Percentiles rank a stretch among this genome's conserved stretches.
These are phyloP conservation scores for Chaetomiaceae sp. DNA, from an alignment of 2,329 filamentous ascomycete species.

Conservation along the genomic window DNA sequence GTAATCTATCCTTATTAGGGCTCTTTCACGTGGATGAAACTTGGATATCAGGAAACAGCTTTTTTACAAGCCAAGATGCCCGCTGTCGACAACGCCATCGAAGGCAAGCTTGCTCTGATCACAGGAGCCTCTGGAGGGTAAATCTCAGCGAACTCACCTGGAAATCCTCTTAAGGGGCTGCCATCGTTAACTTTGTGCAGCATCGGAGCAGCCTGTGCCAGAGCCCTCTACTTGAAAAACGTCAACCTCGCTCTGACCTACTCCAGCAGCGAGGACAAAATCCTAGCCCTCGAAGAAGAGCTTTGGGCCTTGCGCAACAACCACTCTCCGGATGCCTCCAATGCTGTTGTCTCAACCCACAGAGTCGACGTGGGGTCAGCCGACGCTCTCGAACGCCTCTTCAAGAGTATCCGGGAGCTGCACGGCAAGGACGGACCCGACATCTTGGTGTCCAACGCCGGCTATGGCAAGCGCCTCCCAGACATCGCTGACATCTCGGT, in stretches of 20 bases:
- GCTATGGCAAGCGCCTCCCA: constrained; percentile 58
- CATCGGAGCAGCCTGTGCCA: constrained; percentile 57
- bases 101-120: constrained; percentile 52
- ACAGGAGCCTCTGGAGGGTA: constrained; percentile 60
- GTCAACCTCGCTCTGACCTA: constrained; percentile 57
- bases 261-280: constrained; percentile 45
- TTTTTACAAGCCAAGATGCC: constrained; percentile 22
- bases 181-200: constrained; percentile 32
- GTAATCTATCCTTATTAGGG: not conserved
- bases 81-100: constrained; percentile 41
- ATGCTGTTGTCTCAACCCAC: constrained; percentile 36
- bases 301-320: constrained; percentile 33
- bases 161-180: too few species aligned
- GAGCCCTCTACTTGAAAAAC: constrained; percentile 48
- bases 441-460: constrained; percentile 64
- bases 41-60: too few species aligned
- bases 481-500: constrained; percentile 55
- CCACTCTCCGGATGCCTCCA: not conserved
- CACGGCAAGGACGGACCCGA: constrained; percentile 52
- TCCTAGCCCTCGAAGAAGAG: constrained; percentile 42
- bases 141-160: too few species aligned
- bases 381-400: constrained; percentile 51
- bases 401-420: constrained; percentile 47
- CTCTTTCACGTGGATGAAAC: too few species aligned
- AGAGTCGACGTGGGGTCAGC: constrained; percentile 54